phyloP scores from a whole-genome alignment of 768 basidiomycete species.

The Mycena galopus region DNA sequence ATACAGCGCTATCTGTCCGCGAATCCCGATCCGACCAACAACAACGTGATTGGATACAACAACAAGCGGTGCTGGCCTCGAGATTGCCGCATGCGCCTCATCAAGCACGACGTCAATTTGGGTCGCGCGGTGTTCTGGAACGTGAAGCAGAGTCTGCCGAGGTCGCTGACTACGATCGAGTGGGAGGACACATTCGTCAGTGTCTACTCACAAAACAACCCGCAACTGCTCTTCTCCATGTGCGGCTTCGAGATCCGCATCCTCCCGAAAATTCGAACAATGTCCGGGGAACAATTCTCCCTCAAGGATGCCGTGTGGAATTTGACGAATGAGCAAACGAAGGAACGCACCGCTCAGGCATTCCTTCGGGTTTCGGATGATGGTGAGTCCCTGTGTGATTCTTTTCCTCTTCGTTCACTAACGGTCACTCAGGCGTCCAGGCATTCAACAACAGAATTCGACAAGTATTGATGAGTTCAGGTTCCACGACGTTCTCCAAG shows the following conservation, averaged over 20 bases:
- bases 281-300: conserved; percentile 97
- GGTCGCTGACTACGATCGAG: conserved; percentile 97
- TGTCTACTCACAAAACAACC: conserved; percentile 97
- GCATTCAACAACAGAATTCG: conserved; percentile 98
- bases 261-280: conserved; percentile 94
- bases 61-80: conserved; percentile 99
- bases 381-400: conserved; percentile 55
- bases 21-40: conserved; percentile 98
- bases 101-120: conserved; percentile 99
- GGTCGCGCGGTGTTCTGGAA: conserved; percentile 99
- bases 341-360: conserved; percentile 97
- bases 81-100: conserved; percentile 98
- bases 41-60: conserved; percentile 99
- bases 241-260: conserved; percentile 99
- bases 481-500: conserved; percentile 98
- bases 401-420: background rate
- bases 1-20: conserved; percentile 98
- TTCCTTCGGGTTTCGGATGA: conserved; percentile 98
- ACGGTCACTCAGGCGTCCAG: conserved; percentile 74
- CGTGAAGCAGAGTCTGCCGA: conserved; percentile 95
- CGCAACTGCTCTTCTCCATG: conserved; percentile 98
- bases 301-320: conserved; percentile 98
- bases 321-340: conserved; percentile 95
- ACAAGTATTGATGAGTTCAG: conserved; percentile 98
- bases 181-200: conserved; percentile 99